Base-by-base conservation (phyloP, 2,329 filamentous ascomycete species). In the Microdochium bolleyi region DNA sequence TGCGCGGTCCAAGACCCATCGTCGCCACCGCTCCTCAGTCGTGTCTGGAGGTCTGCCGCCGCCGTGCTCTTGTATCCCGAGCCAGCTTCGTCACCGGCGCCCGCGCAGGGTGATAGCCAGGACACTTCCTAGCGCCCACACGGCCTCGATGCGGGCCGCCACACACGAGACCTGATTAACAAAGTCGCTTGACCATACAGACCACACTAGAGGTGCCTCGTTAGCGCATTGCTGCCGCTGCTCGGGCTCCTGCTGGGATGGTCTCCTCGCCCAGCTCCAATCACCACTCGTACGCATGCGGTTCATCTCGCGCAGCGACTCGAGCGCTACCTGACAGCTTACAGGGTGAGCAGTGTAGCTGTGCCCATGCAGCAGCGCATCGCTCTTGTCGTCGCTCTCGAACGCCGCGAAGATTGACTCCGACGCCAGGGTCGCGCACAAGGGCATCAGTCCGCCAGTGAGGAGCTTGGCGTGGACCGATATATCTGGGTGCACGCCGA, bases 311-410 rank as follows among this genome's bases (percentile, higher is more conserved):
- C 68, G 64, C 9, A 95, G 65, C 1, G 83, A 84, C 50, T 82
- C 80, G n/a, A 86, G 74, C 0, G 87, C 90, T 0, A 95, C 88
- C 48, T 86, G 81, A 60, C 89, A 95, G 0, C 89, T 89, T 1
- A 94, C 79, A 0, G 90, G 79, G 66, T 95, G 89, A 0, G 89
- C 89, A 0, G 89, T 95, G 68, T 95, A 95, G 65, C 88, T 92
- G 64, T 95, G 89, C 0, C 89, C 89, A 60, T 95, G 90, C 3
- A 95, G 72, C 4, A 95, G 69, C 0, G 89, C 89, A 58, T 92
- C 88, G 0, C 80, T 83, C 70, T 94, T 95, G 49, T 89, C 83
- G 1, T 80, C 73, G 51, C 85, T 84, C 13, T 80, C 71, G 62
- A 95, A 95, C 0, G 82, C 80, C 1, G 81, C 63, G 66, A 91